Evolutionary conservation across 805 yeast species (phyloP), one percentile per base, ranked within the genome.

Genomic region (Sugiyamaella chiloensis): DNA sequence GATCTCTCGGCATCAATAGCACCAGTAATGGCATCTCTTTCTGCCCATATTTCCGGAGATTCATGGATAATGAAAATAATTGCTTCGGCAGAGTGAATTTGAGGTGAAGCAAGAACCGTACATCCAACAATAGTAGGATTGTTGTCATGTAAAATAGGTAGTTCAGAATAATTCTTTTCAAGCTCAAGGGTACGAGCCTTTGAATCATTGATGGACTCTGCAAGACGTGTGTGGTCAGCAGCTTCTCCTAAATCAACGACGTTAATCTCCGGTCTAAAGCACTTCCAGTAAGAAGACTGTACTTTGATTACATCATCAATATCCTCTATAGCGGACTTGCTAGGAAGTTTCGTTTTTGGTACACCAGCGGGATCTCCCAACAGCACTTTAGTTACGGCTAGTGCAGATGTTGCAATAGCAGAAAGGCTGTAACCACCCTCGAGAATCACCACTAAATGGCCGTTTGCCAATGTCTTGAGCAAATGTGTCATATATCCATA

Each of bases 401-500:
- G 70, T 0, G 98, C 99, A 51, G 95, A 85, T 40, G 79, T 80
- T 20, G 96, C 87, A 52, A 90, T 93, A 2, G 97, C 79, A 59
- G 89, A 96, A 50, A 93, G 72, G 61, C 88, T 91, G 65, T 93
- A 93, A 1, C 99, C 99, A 54, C 99, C 99, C 73, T 93, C 99
- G 32, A 93, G 71, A 4, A 88, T 85, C 4, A 89, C 96, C 40
- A 95, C 86, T 40, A 93, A 62, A 57, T 86, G 87, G 2, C 99
- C 99, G 58, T 78, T 78, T 2, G 97, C 96, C 37, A 93, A 69
- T 32, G 87, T 80, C 66, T 90, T 90, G 54, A 93, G 72, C 81
- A 83, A 75, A 61, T 89, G 95, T 3, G 97, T 87, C 96, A 93
- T 89, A 54, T 89, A 90, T 6, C 96, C 97, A 64, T 93, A 93